A percentile compares a stretch with the other conserved stretches of the same genome.
These are phyloP conservation scores for Hanseniaspora clermontiae DNA, from an alignment of 805 yeast species.

Conservation along the genomic window DNA sequence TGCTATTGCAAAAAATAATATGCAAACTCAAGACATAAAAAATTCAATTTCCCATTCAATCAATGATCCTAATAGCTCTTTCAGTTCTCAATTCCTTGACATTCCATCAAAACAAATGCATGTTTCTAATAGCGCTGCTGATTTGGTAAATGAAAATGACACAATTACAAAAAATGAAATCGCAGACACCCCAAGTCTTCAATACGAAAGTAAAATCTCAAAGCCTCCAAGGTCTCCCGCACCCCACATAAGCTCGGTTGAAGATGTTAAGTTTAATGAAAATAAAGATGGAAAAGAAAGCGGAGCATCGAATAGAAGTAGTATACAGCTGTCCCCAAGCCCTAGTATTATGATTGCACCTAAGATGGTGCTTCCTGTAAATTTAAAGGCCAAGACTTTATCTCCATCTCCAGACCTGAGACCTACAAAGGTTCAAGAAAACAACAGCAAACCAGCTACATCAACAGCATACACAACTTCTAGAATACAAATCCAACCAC, in stretches of 20 bases:
- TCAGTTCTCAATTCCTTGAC: slow-evolving; percentile 1
- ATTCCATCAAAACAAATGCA: background rate
- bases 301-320: background rate
- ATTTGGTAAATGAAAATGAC: background rate
- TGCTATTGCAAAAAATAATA: background rate
- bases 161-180: background rate
- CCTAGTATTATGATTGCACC: slow-evolving; percentile 7
- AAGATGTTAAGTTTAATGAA: background rate
- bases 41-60: background rate
- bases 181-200: background rate
- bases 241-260: background rate
- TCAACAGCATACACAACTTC: slow-evolving; percentile 29
- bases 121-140: background rate
- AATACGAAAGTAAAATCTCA: background rate
- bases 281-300: background rate
- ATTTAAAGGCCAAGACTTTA: background rate
- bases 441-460: slow-evolving; percentile 25
- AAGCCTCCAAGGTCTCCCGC: slow-evolving; percentile 9
- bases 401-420: background rate
- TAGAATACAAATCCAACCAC: slow-evolving; percentile 26
- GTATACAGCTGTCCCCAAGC: slow-evolving; percentile 11
- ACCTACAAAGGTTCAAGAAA: background rate
- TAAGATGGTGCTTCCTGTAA: background rate
- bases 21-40: background rate
- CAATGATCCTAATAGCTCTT: background rate